Evolutionary conservation across 2,329 filamentous ascomycete species (phyloP), one percentile per base, ranked within the genome.

Genomic region (Claviceps spartinae): DNA sequence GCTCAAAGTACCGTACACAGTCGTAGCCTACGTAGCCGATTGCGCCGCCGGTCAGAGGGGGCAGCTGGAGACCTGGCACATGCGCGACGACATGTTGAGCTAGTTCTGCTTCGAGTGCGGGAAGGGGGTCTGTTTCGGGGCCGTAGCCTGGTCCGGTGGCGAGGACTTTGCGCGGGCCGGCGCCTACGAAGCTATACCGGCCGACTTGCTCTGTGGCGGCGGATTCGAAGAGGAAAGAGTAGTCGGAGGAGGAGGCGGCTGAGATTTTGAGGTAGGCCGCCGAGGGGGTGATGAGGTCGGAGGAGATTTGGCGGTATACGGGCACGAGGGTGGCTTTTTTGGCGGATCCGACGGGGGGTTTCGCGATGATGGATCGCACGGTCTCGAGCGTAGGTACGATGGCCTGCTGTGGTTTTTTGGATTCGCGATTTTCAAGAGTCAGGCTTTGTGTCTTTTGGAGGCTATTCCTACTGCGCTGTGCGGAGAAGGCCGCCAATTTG

Each of bases 21-120:
- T 98, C 93, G 65, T 98, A 98, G 50, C 90, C 90, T 5, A 97
- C 88, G 67, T 97, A 98, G 54, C 93, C 93, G 61, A 98, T 88
- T 13, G 90, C 93, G 48, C 93, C 93, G 42, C 90, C 93, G 0
- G 87, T 88, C 70, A 98, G 73, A 26, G 88, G 86, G 49, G 93
- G 93, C 40, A 98, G 76, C 61, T 79, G 79, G 62, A 97, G 72
- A 1, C 83, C 87, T 0, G 93, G 90, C 3, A 98, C 81, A 42
- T 86, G 79, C 37, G 89, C 86, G 56, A 96, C 87, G 26, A 87
- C 79, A 66, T 83, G 85, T 62, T 86, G 76, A 18, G 81, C 77
- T 45, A 98, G 78, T 69, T 96, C 89, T 57, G 79, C 74, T 70
- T 95, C 84, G 42, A 98, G 82, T 24, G 78, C 75, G 1, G 88